Base-by-base conservation (phyloP, 176 grass and related monocot genomes). In the Tuctoria greenei region DNA sequence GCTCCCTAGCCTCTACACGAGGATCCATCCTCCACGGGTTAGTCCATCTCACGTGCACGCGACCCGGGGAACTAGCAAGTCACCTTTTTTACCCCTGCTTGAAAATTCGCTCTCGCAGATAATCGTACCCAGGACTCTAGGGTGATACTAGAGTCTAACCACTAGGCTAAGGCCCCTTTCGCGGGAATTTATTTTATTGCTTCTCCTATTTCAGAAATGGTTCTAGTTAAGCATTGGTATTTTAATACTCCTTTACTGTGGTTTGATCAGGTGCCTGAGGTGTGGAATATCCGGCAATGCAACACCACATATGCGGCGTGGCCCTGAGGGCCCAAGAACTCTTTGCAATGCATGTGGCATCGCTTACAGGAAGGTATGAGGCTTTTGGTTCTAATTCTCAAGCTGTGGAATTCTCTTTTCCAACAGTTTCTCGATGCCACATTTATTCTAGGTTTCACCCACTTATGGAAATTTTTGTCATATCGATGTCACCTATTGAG, bases 281-380 rank as follows among this genome's bases (percentile, higher is more conserved):
- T 96, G 93, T 20, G 93, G 93, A 27, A 92, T 92, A 81, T 90
- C 88, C 0, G 89, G 87, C 11, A 90, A 85, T 43, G 89, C 89
- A 0, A 96, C 93, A 6, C 93, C 89, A 8, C 86, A 91, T 82
- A 96, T 92, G 93, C 86, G 93, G 31, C 89, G 89, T 31, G 93
- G 93, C 5, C 93, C 93, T 69, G 89, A 96, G 65, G 93, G 93
- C 46, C 93, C 93, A 12, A 89, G 93, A 78, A 96, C 93, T 74
- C 87, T 96, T 61, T 96, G 93, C 86, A 96, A 96, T 57, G 93
- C 93, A 4, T 96, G 93, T 24, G 93, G 93, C 71, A 94, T 94
- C 41, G 92, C 92, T 54, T 94, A 86, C 82, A 84, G 88, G 61
- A 94, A 94, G 92, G 92, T 91, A 85, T 16, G 20, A 16, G 12